These are phyloP conservation scores for Suillus americanus DNA, from an alignment of 768 basidiomycete genomes.

Conservation along the genomic window DNA sequence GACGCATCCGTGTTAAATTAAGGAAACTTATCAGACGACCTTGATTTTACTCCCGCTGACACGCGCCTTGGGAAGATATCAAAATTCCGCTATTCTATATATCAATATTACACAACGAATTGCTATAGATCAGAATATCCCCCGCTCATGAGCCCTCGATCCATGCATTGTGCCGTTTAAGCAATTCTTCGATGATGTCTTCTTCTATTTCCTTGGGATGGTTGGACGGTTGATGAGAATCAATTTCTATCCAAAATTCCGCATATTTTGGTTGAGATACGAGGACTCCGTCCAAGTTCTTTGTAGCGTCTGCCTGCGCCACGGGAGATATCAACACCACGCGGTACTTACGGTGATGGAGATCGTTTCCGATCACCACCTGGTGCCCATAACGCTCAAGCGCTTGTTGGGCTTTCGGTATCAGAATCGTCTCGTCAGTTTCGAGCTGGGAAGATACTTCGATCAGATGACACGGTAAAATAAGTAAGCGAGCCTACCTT, in stretches of 20 bases:
- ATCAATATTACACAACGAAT: conserved; percentile 1
- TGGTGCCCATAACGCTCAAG: conserved; percentile 96
- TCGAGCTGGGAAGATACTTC: conserved; percentile 64
- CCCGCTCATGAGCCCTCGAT: conserved; percentile 29
- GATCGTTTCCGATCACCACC: conserved; percentile 94
- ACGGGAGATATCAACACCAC: conserved; percentile 84
- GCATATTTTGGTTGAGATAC: conserved; percentile 34
- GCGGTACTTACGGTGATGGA: conserved; percentile 87
- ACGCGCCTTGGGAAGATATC: not conserved
- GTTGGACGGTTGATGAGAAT: conserved; percentile 35
- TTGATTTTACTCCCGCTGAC: not conserved
- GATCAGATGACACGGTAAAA: not conserved
- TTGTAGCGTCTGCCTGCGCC: conserved; percentile 13
- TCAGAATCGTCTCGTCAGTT: conserved; percentile 78
- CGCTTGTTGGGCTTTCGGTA: conserved; percentile 88
- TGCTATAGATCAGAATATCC: not conserved
- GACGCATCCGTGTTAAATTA: not conserved
- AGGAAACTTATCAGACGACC: not conserved
- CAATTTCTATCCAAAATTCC: conserved; percentile 68
- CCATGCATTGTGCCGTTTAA: conserved; percentile 75
- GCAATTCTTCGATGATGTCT: conserved; percentile 78
- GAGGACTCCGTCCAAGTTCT: conserved; percentile 18
- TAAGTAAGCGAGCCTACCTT: conserved; percentile 63
- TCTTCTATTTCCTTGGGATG: conserved; percentile 85
- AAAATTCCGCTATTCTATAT: not conserved